phyloP scores from a whole-genome alignment of 345 rosid genomes.

The Citrus cavaleriei region DNA sequence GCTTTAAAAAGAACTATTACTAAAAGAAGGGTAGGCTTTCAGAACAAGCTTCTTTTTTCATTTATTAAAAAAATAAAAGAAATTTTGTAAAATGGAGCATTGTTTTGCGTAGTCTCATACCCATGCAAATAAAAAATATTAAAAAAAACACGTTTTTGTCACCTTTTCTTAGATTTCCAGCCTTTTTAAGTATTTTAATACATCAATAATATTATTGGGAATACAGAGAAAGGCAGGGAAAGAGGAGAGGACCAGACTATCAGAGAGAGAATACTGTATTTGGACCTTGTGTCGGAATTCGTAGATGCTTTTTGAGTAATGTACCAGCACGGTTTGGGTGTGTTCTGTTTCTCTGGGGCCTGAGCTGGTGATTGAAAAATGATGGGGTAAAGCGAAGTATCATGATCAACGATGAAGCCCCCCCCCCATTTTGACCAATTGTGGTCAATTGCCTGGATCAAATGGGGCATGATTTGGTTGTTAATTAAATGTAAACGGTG shows the following conservation, averaged over 20 bases:
- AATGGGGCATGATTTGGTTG: neutral
- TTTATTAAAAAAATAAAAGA: neutral
- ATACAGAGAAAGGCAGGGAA: neutral
- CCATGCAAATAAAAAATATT: conserved; percentile 34
- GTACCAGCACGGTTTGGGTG: neutral
- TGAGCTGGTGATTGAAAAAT: neutral
- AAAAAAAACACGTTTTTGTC: conserved; percentile 14
- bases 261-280: conserved; percentile 3
- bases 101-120: neutral
- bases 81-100: neutral
- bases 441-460: neutral
- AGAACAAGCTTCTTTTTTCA: conserved; percentile 32
- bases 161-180: conserved; percentile 25
- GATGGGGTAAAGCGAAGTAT: neutral
- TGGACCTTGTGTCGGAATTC: conserved; percentile 24
- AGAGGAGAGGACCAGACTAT: neutral
- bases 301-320: conserved; percentile 13
- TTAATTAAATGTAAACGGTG: neutral
- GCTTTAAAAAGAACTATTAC: conserved; percentile 24
- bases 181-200: conserved; percentile 10
- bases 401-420: neutral
- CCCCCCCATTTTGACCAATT: too few relatives aligned
- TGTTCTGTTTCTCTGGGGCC: neutral
- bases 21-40: conserved; percentile 36
- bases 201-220: neutral